Conservation (phyloP, 768 basidiomycete species). For the Clavaria fumosa region DNA sequence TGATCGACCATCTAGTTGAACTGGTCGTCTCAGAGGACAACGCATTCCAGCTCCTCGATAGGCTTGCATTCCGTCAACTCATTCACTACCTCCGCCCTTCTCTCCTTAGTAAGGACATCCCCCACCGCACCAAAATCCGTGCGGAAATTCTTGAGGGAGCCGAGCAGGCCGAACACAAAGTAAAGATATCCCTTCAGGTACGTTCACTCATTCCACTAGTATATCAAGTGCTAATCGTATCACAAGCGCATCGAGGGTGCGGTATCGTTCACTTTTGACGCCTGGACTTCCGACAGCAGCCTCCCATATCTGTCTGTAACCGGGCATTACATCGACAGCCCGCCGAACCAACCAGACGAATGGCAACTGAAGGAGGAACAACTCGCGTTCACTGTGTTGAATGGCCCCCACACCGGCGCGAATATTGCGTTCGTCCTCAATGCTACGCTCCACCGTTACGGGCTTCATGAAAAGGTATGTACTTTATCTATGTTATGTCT, state of each 20-base stretch:
- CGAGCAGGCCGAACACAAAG: not conserved
- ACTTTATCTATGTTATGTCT: not conserved
- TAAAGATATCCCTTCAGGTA: conserved; percentile 1
- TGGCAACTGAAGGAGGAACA: conserved; percentile 9
- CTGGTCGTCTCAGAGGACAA: conserved; percentile 15
- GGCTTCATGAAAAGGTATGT: conserved; percentile 13
- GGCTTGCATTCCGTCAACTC: conserved; percentile 10
- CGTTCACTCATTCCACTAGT: not conserved
- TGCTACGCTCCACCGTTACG: conserved; percentile 10
- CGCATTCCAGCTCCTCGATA: conserved; percentile 14
- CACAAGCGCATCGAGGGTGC: conserved; percentile 4
- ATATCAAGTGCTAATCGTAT: not conserved
- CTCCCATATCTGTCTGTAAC: conserved; percentile 12
- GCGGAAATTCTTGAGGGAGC: conserved; percentile 11
- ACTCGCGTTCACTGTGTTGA: conserved; percentile 6
- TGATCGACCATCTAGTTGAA: conserved; percentile 12
- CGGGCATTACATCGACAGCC: conserved; percentile 10
- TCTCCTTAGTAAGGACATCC: conserved; percentile 11
- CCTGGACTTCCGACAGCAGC: conserved; percentile 10
- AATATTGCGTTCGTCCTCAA: conserved; percentile 11
- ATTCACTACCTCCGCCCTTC: conserved; percentile 11
- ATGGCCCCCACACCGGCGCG: conserved; percentile 9
- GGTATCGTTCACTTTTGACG: conserved; percentile 11
- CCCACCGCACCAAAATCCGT: conserved; percentile 12
- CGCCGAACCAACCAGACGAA: not conserved